These are phyloP conservation scores for Senna tora DNA, from an alignment of 306 rosid species.

Conservation along the genomic window DNA sequence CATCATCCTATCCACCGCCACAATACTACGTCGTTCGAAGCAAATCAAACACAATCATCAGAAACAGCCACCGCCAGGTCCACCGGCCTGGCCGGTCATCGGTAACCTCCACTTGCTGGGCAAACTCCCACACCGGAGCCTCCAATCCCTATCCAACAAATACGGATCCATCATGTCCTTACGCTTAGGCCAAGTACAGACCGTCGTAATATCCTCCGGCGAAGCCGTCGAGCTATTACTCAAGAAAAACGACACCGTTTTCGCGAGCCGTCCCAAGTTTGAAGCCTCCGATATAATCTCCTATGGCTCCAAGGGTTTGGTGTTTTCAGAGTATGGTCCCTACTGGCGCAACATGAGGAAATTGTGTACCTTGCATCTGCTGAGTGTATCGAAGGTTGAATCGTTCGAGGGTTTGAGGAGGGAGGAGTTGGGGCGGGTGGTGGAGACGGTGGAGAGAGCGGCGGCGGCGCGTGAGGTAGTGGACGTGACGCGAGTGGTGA, in stretches of 20 bases:
- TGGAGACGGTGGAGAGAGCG: not conserved
- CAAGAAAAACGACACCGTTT: conserved; percentile 40
- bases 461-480: conserved; percentile 17
- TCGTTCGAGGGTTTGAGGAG: conserved; percentile 1
- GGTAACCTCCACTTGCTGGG: too few species aligned
- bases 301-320: conserved; percentile 35
- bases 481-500: not conserved
- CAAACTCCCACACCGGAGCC: not conserved
- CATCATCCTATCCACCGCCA: not conserved
- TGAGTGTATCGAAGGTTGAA: conserved; percentile 20
- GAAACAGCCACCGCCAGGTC: conserved; percentile 1
- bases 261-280: not conserved
- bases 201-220: not conserved
- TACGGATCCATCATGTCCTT: conserved; percentile 13
- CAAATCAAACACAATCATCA: not conserved
- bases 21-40: not conserved
- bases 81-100: not conserved
- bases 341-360: conserved; percentile 42
- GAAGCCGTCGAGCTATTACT: conserved; percentile 44
- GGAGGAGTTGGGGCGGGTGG: not conserved
- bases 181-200: conserved; percentile 2
- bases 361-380: conserved; percentile 30
- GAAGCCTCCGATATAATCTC: not conserved
- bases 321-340: not conserved
- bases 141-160: not conserved